Conservation (phyloP, 2,329 filamentous ascomycete species). For the Fusarium sp. region DNA sequence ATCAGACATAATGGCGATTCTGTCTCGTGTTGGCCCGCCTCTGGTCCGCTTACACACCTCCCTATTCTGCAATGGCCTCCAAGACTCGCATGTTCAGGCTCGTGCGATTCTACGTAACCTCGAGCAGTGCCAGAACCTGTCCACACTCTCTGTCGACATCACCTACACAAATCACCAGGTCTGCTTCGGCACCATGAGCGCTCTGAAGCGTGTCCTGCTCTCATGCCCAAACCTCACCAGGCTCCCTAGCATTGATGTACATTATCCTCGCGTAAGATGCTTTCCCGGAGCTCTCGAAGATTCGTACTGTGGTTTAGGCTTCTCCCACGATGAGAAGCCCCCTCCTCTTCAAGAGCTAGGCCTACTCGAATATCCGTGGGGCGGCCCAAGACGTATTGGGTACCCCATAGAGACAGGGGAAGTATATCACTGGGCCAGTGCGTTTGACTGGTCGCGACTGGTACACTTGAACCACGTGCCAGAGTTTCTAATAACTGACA, state of each 20-base stretch:
- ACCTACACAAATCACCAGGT: background rate
- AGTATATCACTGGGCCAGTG: background rate
- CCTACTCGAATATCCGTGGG: slow-evolving; percentile 1
- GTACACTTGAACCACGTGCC: background rate
- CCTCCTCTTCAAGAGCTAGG: slow-evolving; percentile 5
- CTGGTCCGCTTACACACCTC: background rate
- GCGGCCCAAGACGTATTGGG: background rate
- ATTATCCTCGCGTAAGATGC: background rate
- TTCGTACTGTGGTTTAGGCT: background rate
- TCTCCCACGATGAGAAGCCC: slow-evolving; percentile 5
- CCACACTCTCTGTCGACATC: background rate
- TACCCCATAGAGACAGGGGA: background rate
- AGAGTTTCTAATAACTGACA: background rate
- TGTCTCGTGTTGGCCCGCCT: background rate
- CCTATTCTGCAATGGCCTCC: background rate
- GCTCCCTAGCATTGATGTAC: slow-evolving; percentile 2
- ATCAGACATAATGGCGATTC: background rate
- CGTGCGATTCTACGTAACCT: background rate
- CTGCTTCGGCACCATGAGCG: slow-evolving; percentile 3
- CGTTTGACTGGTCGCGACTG: slow-evolving; percentile 8
- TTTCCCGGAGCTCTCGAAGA: background rate
- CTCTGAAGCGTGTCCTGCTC: background rate
- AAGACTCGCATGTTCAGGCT: background rate
- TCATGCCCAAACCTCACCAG: slow-evolving; percentile 6
- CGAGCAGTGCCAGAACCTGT: background rate